Percentiles rank a stretch among this genome's conserved stretches.
Conservation (phyloP, 2,329 filamentous ascomycete species). For the Domatiomyces catenatus region DNA sequence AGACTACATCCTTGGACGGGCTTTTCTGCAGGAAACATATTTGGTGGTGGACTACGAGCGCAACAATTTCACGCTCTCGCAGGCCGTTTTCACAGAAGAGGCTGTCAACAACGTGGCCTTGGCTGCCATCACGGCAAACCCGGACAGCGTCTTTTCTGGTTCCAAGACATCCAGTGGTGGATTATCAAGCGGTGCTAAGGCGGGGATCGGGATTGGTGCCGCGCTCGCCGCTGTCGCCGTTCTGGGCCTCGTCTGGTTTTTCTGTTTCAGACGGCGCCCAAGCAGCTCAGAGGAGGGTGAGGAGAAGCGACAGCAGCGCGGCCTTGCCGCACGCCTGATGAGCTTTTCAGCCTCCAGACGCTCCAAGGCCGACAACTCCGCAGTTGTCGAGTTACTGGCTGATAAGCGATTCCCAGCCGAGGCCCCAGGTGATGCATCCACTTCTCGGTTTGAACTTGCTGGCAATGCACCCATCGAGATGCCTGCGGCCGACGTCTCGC, state of each 20-base stretch:
- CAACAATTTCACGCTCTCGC: conserved; percentile 23
- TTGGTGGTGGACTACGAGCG: conserved; percentile 25
- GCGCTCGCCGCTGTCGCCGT: conserved; percentile 11
- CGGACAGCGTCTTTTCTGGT: conserved; percentile 11
- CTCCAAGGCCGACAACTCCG: conserved; percentile 1
- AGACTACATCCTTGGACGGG: conserved; percentile 26
- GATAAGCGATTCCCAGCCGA: conserved; percentile 18
- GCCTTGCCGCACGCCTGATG: conserved; percentile 8
- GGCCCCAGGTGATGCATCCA: conserved; percentile 15
- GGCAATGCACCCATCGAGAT: conserved; percentile 14
- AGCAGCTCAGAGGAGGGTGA: conserved; percentile 7
- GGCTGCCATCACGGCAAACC: conserved; percentile 14
- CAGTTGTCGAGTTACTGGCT: conserved; percentile 16
- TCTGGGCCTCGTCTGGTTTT: conserved; percentile 12
- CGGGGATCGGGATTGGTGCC: conserved; percentile 18
- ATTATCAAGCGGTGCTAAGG: conserved; percentile 19
- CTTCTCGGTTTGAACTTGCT: conserved; percentile 14
- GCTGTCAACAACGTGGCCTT: conserved; percentile 40
- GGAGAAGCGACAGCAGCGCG: conserved; percentile 9
- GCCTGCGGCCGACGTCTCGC: conserved; percentile 15
- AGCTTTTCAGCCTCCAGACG: conserved; percentile 4
- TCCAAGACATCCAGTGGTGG: conserved; percentile 4
- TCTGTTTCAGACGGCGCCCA: conserved; percentile 6
- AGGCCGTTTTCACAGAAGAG: conserved; percentile 20
- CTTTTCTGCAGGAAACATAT: conserved; percentile 29